Conservation (phyloP, 1,284 basidiomycete genomes). For the Boletus sp. region DNA sequence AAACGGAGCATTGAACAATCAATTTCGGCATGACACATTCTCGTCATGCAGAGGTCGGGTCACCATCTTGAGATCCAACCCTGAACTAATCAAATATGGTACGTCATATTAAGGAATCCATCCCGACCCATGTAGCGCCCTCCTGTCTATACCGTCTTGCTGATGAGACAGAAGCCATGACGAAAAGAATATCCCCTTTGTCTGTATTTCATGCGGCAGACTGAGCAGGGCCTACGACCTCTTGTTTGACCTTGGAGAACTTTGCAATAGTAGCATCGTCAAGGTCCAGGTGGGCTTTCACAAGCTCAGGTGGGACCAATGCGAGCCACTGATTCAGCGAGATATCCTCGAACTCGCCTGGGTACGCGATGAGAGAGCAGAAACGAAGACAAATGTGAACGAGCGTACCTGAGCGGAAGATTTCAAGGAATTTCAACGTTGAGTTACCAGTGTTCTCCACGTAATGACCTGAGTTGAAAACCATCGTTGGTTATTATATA, state of each 20-base stretch:
- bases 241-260: conserved; percentile 41
- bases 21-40: conserved; percentile 8
- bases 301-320: conserved; percentile 54
- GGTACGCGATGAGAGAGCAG: conserved; percentile 13
- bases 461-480: conserved; percentile 55
- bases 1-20: conserved; percentile 1
- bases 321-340: conserved; percentile 59
- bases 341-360: conserved; percentile 46
- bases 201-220: not conserved
- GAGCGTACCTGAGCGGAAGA: conserved; percentile 56
- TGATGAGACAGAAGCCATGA: not conserved
- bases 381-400: not conserved
- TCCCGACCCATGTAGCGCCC: not conserved
- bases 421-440: conserved; percentile 61
- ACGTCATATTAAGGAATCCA: not conserved
- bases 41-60: not conserved
- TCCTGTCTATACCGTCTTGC: not conserved
- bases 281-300: conserved; percentile 57
- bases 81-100: conserved; percentile 14
- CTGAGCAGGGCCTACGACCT: conserved; percentile 35
- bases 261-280: conserved; percentile 48
- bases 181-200: not conserved
- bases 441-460: conserved; percentile 71
- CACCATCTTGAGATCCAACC: conserved; percentile 5
- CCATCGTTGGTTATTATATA: not conserved